These are phyloP conservation scores for Leucosporidium scottii DNA, from an alignment of 768 basidiomycete species.

Conservation along the genomic window DNA sequence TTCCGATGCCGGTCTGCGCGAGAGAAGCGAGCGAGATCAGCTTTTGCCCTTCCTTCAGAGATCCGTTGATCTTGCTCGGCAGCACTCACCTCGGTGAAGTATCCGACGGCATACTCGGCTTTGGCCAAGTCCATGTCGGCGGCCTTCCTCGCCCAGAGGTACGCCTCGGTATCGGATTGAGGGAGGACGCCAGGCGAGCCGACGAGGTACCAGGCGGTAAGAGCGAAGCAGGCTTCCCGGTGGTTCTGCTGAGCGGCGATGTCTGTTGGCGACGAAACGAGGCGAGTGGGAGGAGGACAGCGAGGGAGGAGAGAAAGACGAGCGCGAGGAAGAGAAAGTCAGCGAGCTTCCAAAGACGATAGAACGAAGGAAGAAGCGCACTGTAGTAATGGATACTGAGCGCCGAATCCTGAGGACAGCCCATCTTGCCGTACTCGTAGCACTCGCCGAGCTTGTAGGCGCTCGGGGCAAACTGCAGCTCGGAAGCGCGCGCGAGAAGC, in stretches of 20 bases:
- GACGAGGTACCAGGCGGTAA: conserved; percentile 98
- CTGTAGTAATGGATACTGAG: conserved; percentile 94
- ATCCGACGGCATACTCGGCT: conserved; percentile 96
- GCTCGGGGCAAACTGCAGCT: conserved; percentile 91
- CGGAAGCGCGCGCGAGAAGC: conserved; percentile 86
- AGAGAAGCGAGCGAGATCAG: background rate
- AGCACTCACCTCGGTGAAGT: conserved; percentile 71
- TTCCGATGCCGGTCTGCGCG: conserved; percentile 70
- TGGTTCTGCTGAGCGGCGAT: conserved; percentile 97
- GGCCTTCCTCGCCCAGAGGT: conserved; percentile 92
- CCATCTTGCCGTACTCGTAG: conserved; percentile 98
- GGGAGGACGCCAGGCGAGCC: conserved; percentile 95
- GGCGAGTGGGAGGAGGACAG: background rate
- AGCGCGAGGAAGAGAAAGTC: background rate
- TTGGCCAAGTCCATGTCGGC: conserved; percentile 86
- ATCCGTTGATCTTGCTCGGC: background rate
- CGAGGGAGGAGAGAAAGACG: background rate
- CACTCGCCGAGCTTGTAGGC: conserved; percentile 94
- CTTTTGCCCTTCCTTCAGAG: no score
- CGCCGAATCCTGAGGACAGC: conserved; percentile 93
- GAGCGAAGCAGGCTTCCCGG: conserved; percentile 91
- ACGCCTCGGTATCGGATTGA: conserved; percentile 97
- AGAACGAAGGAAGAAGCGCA: conserved; percentile 2
- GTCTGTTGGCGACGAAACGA: conserved; percentile 53
- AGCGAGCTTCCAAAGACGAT: background rate